Base-by-base conservation (phyloP, 2,329 filamentous ascomycete genomes). In the Colletotrichum brevisporum region DNA sequence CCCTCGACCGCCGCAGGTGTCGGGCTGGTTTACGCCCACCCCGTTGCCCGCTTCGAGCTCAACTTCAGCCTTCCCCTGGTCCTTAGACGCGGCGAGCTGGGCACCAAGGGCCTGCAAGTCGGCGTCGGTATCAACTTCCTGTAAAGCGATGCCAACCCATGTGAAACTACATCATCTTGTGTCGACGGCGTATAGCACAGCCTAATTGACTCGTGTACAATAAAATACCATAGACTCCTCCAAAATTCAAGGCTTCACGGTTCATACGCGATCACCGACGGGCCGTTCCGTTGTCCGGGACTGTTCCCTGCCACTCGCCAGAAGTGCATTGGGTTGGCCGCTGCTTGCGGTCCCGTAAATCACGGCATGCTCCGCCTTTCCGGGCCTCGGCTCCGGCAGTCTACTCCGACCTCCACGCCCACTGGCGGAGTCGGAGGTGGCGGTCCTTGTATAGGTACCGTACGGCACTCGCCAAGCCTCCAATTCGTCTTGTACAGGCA, bases 121-220 rank as follows among this genome's bases (percentile, higher is more conserved):
- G 96, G 96, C n/a, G 94, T 99, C 48, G 96, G 96, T 57, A 94
- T 99, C 77, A 97, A 93, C 82, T 98, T 99, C 79, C 83, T 98
- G 86, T 98, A 92, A 45, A 54, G n/a, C 16, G 36, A 58, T 16
- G 26, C n/a, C 12, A 39, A 6, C 6, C 8, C 15, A 26, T 12
- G 13, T 41, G 10, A 36, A 36, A 36, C 31, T 36, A 5, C 26
- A 31, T 24, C 18, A 26, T 45, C n/a, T 21, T 24, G 5, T 58
- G 41, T 58, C 24, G 27, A 21, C 41, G 21, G n/a, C 45, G 24
- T 18, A 50, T 18, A 41, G 15, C 43, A 21, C 6, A 48, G 51
- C 51, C 21, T 55, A 9, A 41, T 39, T 12, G 26, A 24, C 18
- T 41, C 2, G 3, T 31, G 51, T 50, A 50, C 9, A 36, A 47